phyloP scores from a whole-genome alignment of 345 rosid genomes.

The Corchorus olitorius region DNA sequence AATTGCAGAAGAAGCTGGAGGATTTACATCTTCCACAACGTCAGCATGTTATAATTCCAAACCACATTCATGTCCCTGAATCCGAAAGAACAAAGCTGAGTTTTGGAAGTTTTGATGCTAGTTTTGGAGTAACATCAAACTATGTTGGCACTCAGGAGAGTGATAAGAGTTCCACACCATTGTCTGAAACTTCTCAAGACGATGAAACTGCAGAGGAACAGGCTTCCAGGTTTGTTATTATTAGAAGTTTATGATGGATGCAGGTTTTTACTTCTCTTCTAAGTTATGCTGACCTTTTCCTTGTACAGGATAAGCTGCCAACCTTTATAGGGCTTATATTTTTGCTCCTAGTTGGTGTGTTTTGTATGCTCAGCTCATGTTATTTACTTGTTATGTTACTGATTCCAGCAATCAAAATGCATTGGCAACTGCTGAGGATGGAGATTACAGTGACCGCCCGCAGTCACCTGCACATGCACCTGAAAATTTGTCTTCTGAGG shows the following conservation, averaged over 20 bases:
- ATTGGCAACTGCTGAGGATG: conserved; percentile 49
- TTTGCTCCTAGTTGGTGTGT: neutral
- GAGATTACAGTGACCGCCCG: conserved; percentile 47
- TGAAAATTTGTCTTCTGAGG: conserved; percentile 60
- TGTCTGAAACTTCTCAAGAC: conserved; percentile 64
- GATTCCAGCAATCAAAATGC: conserved; percentile 48
- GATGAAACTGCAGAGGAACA: conserved; percentile 61
- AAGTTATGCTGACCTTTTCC: neutral
- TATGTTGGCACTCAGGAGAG: conserved; percentile 47
- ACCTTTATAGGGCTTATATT: conserved; percentile 2
- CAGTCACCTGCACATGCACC: conserved; percentile 49
- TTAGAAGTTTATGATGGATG: conserved; percentile 3
- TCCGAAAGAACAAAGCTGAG: conserved; percentile 83
- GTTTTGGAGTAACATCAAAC: conserved; percentile 57
- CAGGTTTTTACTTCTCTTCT: neutral
- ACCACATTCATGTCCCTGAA: conserved; percentile 92
- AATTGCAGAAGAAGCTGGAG: conserved; percentile 71
- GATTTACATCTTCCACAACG: conserved; percentile 70
- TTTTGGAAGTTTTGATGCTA: conserved; percentile 93
- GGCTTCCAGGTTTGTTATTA: conserved; percentile 53
- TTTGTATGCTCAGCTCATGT: conserved; percentile 5
- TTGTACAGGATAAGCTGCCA: neutral
- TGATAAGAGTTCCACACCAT: conserved; percentile 63
- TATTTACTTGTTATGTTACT: conserved; percentile 5
- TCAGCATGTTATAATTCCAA: conserved; percentile 91